Evolutionary conservation across 2,329 filamentous ascomycete genomes (phyloP), one percentile per base, ranked within the genome.

Genomic region (Fusarium avenaceum): DNA sequence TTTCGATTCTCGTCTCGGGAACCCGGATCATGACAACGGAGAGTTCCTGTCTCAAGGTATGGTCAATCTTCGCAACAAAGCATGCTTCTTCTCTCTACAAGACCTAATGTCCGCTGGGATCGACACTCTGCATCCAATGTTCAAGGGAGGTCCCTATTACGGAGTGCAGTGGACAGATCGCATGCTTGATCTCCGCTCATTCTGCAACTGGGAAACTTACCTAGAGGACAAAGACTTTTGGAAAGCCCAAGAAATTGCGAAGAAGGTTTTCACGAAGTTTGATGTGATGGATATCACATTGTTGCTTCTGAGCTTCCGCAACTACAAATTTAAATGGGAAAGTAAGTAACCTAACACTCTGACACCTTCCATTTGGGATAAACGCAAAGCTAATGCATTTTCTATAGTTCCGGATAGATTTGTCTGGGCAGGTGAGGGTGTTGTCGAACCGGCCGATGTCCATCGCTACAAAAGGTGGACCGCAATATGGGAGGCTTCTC

Each of bases 1-100:
- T 30, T 26, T 19, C 8, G 3, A 7, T 5, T 4, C 39, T 14
- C 26, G 52, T 0, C 7, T 38, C 0, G 3, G 7, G 1, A 4
- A 5, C 1, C 4, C 9, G 10, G 15, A 19, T 1, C 39, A 24
- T 0, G 24, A 48, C 0, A 56, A 56, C 4, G 40, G 40, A 4
- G 54, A 61, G 3, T 59, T 46, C 4, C 17, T 61, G 3, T 60
- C 55, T 1, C 39, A 60, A 6, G 57, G 44, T 0, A 8, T 8
- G 1, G 6, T 60, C 2, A 2, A 22, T 3, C 3, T 24, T 3
- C 4, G 14, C 3, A 3, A 11, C 0, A 22, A 53, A 0, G 49
- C 53, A 3, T 59, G 33, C 3, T n/a, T n/a, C 1, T 0, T 40
- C 1, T 51, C 45, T 0, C 1, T 61, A 6, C 4, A 1, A 6